Base-by-base conservation (phyloP, 495 filamentous ascomycete genomes). In the Aspergillus nanangensis region DNA sequence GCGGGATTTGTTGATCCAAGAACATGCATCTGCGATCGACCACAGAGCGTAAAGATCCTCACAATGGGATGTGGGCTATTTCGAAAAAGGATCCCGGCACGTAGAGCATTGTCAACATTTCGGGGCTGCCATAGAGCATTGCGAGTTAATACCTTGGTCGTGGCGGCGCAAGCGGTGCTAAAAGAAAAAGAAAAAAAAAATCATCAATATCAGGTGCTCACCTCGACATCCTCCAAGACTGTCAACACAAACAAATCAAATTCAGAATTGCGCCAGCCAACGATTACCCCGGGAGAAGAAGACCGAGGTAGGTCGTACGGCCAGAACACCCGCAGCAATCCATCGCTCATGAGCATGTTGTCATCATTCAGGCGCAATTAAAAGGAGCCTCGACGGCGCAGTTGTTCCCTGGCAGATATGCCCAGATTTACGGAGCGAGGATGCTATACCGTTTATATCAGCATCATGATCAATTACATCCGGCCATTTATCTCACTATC, bases 281-380 rank as follows among this genome's bases (percentile, higher is more conserved):
- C 87, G 47, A 99, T 81, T 36, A 94, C 85, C 7, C 94, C 94
- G 25, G 85, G 78, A 17, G 75, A 70, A 41, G 81, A 82, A 18
- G 77, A 84, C 59, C 83, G 79, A 19, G 83, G 74, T 29, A 87
- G 81, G 71, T 97, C 90, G 48, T 85, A 84, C 50, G 93, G 93
- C 93, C 93, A 99, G 69, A 99, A 97, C 72, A 99, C 81, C 66
- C 93, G 86, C 81, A 97, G 86, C 75, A 97, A 73, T 55, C 87
- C 88, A 89, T 95, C 87, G 50, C 73, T 69, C 69, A 73, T 75
- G 64, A 81, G 72, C 80, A 87, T 95, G 73, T 78, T 90, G 84
- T 81, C 85, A 89, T 91, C 83, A 80, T 83, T 74, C 73, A 70
- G 59, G 54, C 44, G 50, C 51, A 50, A 33, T 75, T 80, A 98